Percentiles rank a stretch among this genome's conserved stretches.
Conservation (phyloP, 352 stramenopile species). For the Phytopythium chamaehyphon region DNA sequence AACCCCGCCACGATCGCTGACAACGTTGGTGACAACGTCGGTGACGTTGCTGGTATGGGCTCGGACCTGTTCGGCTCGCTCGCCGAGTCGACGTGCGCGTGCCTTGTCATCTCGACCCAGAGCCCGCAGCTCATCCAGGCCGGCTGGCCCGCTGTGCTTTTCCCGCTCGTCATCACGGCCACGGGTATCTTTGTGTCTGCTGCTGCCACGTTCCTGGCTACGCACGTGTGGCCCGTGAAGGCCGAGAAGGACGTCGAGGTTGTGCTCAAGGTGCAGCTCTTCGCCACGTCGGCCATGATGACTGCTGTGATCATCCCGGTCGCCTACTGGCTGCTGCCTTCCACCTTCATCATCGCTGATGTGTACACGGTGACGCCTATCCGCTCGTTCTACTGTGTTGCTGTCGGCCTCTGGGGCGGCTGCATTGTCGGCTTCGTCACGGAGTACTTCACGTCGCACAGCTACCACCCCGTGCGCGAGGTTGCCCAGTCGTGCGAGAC, state of each 20-base stretch:
- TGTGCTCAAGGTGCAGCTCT: conserved; percentile 98
- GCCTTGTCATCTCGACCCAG: conserved; percentile 95
- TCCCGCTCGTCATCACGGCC: conserved; percentile 95
- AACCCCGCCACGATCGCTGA: conserved; percentile 99
- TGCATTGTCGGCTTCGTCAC: conserved; percentile 98
- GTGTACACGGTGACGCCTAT: conserved; percentile 79
- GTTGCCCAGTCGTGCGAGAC: conserved; percentile 97
- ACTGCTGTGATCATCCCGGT: conserved; percentile 91
- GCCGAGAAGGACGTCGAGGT: conserved; percentile 95
- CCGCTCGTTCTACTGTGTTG: conserved; percentile 91
- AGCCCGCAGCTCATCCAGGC: conserved; percentile 87
- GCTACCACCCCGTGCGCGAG: conserved; percentile 94
- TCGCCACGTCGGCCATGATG: conserved; percentile 96
- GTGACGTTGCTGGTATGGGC: conserved; percentile 99
- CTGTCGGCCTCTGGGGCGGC: conserved; percentile 94
- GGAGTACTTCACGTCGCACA: conserved; percentile 99
- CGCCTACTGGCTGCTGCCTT: conserved; percentile 89
- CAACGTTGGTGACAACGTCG: conserved; percentile 99
- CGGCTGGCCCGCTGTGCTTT: conserved; percentile 95
- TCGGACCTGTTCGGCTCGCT: conserved; percentile 99
- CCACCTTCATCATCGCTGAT: conserved; percentile 84
- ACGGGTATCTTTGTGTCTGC: conserved; percentile 97
- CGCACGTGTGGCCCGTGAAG: conserved; percentile 94
- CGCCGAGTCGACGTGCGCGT: conserved; percentile 98
- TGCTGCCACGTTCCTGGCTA: conserved; percentile 97